A percentile compares a stretch with the other conserved stretches of the same genome.
Evolutionary conservation across 192 early-diverging fungal genomes (phyloP).

Genomic region (Podila epicladia): DNA sequence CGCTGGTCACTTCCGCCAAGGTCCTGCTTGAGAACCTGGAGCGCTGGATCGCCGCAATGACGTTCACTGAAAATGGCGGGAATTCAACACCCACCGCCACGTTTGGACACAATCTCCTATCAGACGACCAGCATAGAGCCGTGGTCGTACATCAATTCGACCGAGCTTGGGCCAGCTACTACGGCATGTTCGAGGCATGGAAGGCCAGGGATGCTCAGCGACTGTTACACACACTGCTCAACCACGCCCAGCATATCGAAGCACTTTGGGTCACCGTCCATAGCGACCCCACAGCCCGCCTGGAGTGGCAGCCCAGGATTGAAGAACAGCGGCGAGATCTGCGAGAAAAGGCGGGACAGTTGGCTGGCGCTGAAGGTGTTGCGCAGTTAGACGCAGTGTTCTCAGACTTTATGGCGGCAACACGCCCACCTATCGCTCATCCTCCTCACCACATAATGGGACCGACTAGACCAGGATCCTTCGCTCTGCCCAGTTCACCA

Average conservation of each 20-base stretch:
- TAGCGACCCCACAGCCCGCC: constrained; percentile 56
- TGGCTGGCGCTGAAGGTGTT: constrained; percentile 30
- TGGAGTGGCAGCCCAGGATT: constrained; percentile 68
- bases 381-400: constrained; percentile 18
- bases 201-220: constrained; percentile 71
- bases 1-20: constrained; percentile 30
- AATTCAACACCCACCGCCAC: background rate
- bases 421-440: background rate
- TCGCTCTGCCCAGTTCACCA: background rate
- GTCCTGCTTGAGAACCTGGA: constrained; percentile 23
- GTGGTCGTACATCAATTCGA: constrained; percentile 50
- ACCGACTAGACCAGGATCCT: background rate
- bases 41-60: constrained; percentile 11
- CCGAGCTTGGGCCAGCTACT: constrained; percentile 66
- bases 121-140: background rate
- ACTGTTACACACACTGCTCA: constrained; percentile 69
- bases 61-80: no score
- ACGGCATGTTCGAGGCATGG: constrained; percentile 75
- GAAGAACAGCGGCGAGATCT: constrained; percentile 66
- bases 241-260: constrained; percentile 75
- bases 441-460: background rate
- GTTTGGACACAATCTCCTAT: background rate
- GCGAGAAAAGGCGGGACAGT: constrained; percentile 30
- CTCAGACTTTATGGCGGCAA: constrained; percentile 19
- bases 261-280: constrained; percentile 69